Percentiles rank a stretch among this genome's conserved stretches.
Evolutionary conservation across 805 yeast genomes (phyloP).

Genomic region (Zygosaccharomyces bailii): DNA sequence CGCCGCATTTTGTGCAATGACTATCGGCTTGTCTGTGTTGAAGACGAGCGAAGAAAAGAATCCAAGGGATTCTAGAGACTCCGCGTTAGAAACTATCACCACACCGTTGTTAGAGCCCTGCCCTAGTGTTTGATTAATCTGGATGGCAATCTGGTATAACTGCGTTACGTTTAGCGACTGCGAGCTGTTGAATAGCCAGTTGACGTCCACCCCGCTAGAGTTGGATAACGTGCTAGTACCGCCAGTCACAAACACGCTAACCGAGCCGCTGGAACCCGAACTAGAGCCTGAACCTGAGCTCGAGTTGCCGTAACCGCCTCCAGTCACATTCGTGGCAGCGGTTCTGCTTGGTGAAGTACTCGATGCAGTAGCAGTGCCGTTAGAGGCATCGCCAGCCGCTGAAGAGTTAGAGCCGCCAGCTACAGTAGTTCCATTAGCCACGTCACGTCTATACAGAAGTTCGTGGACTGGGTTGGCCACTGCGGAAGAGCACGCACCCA

Average conservation of each 20-base stretch:
- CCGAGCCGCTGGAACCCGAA: neutral
- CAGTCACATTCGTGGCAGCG: conserved; percentile 11
- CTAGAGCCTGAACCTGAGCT: neutral
- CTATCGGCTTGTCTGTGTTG: conserved; percentile 24
- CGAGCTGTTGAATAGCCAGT: conserved; percentile 21
- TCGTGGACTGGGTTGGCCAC: conserved; percentile 12
- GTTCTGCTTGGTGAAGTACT: conserved; percentile 1
- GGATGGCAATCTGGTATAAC: conserved; percentile 18
- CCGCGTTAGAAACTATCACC: conserved; percentile 25
- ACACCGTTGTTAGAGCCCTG: conserved; percentile 19
- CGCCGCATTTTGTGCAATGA: conserved; percentile 20
- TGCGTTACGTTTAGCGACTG: conserved; percentile 27
- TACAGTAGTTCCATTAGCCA: neutral
- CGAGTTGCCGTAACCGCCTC: conserved; percentile 1
- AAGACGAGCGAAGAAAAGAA: conserved; percentile 27
- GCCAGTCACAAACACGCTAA: conserved; percentile 23
- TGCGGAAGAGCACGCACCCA: conserved; percentile 12
- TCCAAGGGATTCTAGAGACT: conserved; percentile 28
- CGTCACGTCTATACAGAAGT: neutral
- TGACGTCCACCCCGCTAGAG: conserved; percentile 15
- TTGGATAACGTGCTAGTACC: conserved; percentile 20
- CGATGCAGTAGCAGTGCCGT: neutral
- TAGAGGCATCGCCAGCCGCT: neutral
- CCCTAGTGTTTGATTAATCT: conserved; percentile 17
- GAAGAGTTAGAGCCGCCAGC: conserved; percentile 2